These are phyloP conservation scores for Amanita brunnescens DNA, from an alignment of 768 basidiomycete species.

Conservation along the genomic window DNA sequence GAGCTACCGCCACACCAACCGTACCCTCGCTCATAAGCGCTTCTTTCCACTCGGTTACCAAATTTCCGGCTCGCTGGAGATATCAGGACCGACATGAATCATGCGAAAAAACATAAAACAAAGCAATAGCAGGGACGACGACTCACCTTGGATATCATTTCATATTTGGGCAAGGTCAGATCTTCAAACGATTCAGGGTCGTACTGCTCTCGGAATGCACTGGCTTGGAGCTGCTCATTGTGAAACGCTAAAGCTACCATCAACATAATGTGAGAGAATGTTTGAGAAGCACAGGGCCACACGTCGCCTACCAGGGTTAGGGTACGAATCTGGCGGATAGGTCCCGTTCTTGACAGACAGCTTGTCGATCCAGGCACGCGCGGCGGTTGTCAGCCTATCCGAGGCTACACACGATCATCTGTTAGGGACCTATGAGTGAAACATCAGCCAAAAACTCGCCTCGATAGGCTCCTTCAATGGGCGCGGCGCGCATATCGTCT, in stretches of 20 bases:
- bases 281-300: background rate
- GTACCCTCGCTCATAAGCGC: slow-evolving; percentile 54
- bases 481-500: slow-evolving; percentile 84
- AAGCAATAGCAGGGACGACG: too few relatives aligned
- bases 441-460: slow-evolving; percentile 32
- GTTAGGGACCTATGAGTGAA: background rate
- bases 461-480: slow-evolving; percentile 54
- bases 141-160: slow-evolving; percentile 69
- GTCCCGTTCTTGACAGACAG: slow-evolving; percentile 67
- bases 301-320: slow-evolving; percentile 70
- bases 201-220: slow-evolving; percentile 87
- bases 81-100: slow-evolving; percentile 23
- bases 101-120: background rate
- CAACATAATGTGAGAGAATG: background rate
- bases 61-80: slow-evolving; percentile 54
- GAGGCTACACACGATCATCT: slow-evolving; percentile 39
- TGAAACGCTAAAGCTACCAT: slow-evolving; percentile 71
- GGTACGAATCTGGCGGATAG: slow-evolving; percentile 85
- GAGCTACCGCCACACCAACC: slow-evolving; percentile 45
- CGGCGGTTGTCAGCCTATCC: slow-evolving; percentile 56
- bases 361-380: slow-evolving; percentile 69
- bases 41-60: slow-evolving; percentile 66
- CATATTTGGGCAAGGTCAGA: slow-evolving; percentile 66
- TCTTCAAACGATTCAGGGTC: slow-evolving; percentile 75
- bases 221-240: slow-evolving; percentile 85